phyloP scores from a whole-genome alignment of 306 rosid species.

The Luffa acutangula region DNA sequence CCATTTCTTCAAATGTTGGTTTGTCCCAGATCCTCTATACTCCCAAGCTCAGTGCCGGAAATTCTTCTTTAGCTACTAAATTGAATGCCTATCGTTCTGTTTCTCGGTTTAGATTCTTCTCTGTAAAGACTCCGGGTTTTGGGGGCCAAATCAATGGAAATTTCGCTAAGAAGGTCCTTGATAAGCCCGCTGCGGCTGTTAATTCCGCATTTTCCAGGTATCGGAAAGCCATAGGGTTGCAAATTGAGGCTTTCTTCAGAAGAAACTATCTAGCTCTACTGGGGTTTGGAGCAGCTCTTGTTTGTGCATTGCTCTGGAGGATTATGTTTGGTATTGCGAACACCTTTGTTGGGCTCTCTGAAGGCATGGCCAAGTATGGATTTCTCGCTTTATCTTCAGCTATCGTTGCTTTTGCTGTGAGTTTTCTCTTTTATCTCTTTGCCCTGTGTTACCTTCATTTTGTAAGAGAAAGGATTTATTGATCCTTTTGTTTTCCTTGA shows the following conservation, averaged over 20 bases:
- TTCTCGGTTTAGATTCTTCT: constrained; percentile 38
- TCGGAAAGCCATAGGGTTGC: constrained; percentile 72
- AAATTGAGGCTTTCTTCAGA: constrained; percentile 73
- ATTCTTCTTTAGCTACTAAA: not conserved
- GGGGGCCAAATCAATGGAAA: constrained; percentile 20
- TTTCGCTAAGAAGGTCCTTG: constrained; percentile 37
- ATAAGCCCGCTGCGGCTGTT: constrained; percentile 42
- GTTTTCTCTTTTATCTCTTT: constrained; percentile 22
- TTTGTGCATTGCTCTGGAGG: constrained; percentile 70
- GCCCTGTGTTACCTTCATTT: not conserved
- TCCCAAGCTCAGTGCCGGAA: not conserved
- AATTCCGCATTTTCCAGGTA: constrained; percentile 51
- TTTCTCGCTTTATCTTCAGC: constrained; percentile 90
- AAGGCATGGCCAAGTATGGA: constrained; percentile 96
- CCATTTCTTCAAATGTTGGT: constrained; percentile 7
- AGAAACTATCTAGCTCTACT: constrained; percentile 46
- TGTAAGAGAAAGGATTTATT: not conserved
- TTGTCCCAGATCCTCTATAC: constrained; percentile 1
- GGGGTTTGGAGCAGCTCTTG: constrained; percentile 52
- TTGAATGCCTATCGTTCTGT: not conserved
- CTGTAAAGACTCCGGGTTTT: constrained; percentile 22
- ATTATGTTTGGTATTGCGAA: constrained; percentile 68
- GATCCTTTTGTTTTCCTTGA: not conserved
- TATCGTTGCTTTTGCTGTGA: constrained; percentile 73
- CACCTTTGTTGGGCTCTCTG: constrained; percentile 59